Conservation (phyloP, 1,284 basidiomycete genomes). For the Malassezia brasiliensis region DNA sequence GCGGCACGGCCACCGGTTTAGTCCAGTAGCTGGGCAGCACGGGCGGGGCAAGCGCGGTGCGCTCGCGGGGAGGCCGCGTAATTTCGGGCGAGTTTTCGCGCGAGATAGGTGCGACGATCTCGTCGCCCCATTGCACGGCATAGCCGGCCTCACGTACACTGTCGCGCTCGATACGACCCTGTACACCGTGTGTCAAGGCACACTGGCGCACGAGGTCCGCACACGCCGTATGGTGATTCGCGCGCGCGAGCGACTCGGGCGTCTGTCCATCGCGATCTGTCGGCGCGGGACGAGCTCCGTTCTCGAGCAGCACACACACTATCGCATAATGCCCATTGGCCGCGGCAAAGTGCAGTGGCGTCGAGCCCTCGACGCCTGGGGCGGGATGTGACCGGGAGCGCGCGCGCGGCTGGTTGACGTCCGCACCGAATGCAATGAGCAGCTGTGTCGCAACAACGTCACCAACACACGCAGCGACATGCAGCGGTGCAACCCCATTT, state of each 20-base stretch:
- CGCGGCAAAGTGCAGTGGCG: slow-evolving; percentile 44
- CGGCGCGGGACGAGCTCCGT: slow-evolving; percentile 32
- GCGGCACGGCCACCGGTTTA: background rate
- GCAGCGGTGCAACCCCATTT: slow-evolving; percentile 40
- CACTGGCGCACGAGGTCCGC: slow-evolving; percentile 29
- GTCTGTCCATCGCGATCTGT: slow-evolving; percentile 29
- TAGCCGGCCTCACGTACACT: slow-evolving; percentile 7
- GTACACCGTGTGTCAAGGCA: slow-evolving; percentile 27
- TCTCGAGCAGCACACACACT: slow-evolving; percentile 33
- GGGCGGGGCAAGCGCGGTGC: background rate
- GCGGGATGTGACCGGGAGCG: slow-evolving; percentile 12
- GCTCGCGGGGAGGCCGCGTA: background rate
- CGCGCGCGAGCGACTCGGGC: slow-evolving; percentile 32
- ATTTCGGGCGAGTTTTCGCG: background rate
- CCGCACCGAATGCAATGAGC: slow-evolving; percentile 39
- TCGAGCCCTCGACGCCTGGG: slow-evolving; percentile 37
- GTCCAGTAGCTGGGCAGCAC: background rate
- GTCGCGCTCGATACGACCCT: slow-evolving; percentile 21
- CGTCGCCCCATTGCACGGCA: slow-evolving; percentile 3
- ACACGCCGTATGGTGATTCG: slow-evolving; percentile 25
- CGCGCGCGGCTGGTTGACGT: slow-evolving; percentile 17
- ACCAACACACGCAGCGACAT: slow-evolving; percentile 39
- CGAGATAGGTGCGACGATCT: background rate
- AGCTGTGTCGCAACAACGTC: slow-evolving; percentile 29
- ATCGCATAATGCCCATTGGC: slow-evolving; percentile 39